phyloP scores from a whole-genome alignment of 2,329 filamentous ascomycete genomes.

The Paramyrothecium roridum region DNA sequence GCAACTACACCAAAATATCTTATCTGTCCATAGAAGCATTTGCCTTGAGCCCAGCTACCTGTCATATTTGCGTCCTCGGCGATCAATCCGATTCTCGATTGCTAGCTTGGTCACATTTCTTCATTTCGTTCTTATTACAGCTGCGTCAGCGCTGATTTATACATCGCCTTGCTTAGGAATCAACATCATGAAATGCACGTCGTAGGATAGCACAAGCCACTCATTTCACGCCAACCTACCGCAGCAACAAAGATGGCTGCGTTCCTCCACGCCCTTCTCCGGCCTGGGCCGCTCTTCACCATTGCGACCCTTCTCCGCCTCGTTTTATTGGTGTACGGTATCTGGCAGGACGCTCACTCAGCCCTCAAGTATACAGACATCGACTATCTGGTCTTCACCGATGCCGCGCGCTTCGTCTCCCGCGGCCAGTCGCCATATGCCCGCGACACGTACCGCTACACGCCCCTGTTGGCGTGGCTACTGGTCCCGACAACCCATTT shows the following conservation, averaged over 20 bases:
- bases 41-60: too few species aligned
- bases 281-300: conserved; percentile 47
- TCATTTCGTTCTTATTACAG: too few species aligned
- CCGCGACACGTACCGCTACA: conserved; percentile 95
- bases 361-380: conserved; percentile 98
- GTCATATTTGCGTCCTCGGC: too few species aligned
- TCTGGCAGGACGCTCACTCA: conserved; percentile 88
- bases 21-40: too few species aligned
- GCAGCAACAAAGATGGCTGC: background rate
- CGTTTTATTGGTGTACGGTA: conserved; percentile 77
- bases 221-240: background rate
- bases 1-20: too few species aligned
- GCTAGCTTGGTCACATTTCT: too few species aligned
- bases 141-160: too few species aligned
- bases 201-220: background rate
- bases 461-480: conserved; percentile 88
- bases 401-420: conserved; percentile 76
- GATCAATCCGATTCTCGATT: too few species aligned
- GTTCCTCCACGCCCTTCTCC: conserved; percentile 20
- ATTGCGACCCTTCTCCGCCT: conserved; percentile 64
- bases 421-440: conserved; percentile 73
- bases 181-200: background rate
- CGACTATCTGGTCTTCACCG: conserved; percentile 97
- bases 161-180: too few species aligned
- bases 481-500: conserved; percentile 71